Evolutionary conservation across 2,329 filamentous ascomycete genomes (phyloP), one percentile per base, ranked within the genome.

Genomic region (Colletotrichum destructivum): DNA sequence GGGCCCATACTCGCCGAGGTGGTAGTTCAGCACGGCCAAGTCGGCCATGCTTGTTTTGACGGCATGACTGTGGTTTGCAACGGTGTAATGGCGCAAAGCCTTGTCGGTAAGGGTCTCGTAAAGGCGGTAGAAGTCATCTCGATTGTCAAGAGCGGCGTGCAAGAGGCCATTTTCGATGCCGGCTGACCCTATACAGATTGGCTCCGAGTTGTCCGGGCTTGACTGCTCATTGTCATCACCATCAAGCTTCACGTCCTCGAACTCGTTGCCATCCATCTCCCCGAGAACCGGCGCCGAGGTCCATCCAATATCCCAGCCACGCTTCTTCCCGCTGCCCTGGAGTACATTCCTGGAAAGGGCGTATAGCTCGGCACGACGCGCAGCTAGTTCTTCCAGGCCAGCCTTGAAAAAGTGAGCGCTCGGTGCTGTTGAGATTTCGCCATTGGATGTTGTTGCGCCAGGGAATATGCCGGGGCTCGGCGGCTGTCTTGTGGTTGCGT

Each of bases 51-150:
- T 91, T 23, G 91, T 88, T 75, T 97, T 91, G 0, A 93, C 91
- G 9, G 94, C 93, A 76, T 97, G 92, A 0, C 87, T 87, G 74
- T 96, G 93, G 66, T 91, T 93, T 5, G 95, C 94, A 5, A 94
- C 90, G 16, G 91, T 91, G 79, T 94, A 97, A 78, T 98, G 93
- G 2, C 93, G 92, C 68, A 97, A 89, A 3, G 95, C 92, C 73
- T 93, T 92, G 76, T 96, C 93, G 9, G 94, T 98, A n/a, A 98
- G 85, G 12, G 90, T 91, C 78, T 96, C 90, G 76, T 92, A 93
- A 0, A 92, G 84, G 8, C 86, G 84, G 73, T 91, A 91, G 75
- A 93, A 95, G 60, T 90, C 88, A 18, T 89, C 88, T 66, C 85
- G 84, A 42, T 88, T 91, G 72, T 88, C 86, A 2, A 93, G 82